These are phyloP conservation scores for Hymenoscyphus repandus DNA, from an alignment of 2,329 filamentous ascomycete species.

Conservation along the genomic window DNA sequence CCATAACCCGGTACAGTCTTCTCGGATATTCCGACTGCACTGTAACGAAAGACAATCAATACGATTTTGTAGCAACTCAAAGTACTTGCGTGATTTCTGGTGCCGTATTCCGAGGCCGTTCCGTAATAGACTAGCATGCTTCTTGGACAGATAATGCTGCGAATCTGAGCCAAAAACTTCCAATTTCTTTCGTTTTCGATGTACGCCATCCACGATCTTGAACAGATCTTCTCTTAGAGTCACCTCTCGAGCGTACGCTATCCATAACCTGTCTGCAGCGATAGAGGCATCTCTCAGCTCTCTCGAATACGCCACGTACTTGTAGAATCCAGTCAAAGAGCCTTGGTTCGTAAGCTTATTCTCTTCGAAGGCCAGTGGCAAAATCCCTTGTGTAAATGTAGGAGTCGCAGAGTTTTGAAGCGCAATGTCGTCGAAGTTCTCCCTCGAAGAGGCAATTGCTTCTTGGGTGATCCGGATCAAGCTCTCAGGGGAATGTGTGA, in stretches of 20 bases:
- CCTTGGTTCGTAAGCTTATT: background rate
- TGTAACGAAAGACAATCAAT: background rate
- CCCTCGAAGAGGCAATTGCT: background rate
- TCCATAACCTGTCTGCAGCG: background rate
- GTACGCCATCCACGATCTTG: background rate
- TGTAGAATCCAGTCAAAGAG: background rate
- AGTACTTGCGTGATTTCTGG: background rate
- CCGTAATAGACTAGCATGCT: background rate
- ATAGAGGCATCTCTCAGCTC: background rate
- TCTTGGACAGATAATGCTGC: background rate
- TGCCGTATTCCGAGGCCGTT: background rate
- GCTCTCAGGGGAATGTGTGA: background rate
- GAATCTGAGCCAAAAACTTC: background rate
- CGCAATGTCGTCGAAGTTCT: background rate
- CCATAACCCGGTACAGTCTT: slow-evolving; percentile 41
- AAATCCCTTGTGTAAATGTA: background rate
- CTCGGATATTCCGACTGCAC: background rate
- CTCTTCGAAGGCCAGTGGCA: background rate
- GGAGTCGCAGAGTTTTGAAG: background rate
- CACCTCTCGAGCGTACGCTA: background rate
- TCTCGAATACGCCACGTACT: background rate
- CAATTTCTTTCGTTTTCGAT: background rate
- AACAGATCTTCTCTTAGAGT: background rate
- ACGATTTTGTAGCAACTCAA: background rate
- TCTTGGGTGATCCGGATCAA: background rate